Conservation (phyloP, 495 filamentous ascomycete genomes). For the Tuber calosporum region DNA sequence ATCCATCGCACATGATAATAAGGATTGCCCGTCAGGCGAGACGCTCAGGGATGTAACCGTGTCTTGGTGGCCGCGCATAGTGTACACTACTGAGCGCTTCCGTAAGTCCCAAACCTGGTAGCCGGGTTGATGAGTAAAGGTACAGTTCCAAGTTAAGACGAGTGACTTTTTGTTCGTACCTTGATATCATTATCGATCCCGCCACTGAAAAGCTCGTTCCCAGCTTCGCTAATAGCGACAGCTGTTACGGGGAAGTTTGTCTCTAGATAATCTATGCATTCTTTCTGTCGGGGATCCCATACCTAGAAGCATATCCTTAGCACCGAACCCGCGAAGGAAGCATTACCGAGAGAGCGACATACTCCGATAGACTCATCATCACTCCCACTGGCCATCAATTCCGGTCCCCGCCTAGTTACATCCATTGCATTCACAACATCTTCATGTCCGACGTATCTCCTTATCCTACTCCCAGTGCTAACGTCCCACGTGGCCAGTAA, state of each 20-base stretch:
- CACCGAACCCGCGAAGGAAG: background rate
- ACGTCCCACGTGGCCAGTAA: conserved; percentile 88
- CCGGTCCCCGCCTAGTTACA: conserved; percentile 78
- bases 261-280: conserved; percentile 76
- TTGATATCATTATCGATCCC: conserved; percentile 97
- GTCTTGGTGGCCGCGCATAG: conserved; percentile 82
- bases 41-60: conserved; percentile 83
- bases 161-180: conserved; percentile 44
- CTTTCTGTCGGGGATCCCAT: conserved; percentile 93
- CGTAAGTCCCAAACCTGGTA: conserved; percentile 69
- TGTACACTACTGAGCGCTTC: conserved; percentile 78
- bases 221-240: conserved; percentile 80
- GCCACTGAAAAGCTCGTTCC: conserved; percentile 90
- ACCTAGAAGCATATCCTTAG: conserved; percentile 46
- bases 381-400: conserved; percentile 76
- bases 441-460: conserved; percentile 85
- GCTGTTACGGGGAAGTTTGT: conserved; percentile 91
- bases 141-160: background rate
- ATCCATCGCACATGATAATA: conserved; percentile 90
- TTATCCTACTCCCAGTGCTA: conserved; percentile 76
- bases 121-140: conserved; percentile 7
- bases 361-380: conserved; percentile 86
- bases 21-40: conserved; percentile 82
- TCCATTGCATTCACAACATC: conserved; percentile 88
- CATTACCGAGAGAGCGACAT: conserved; percentile 25